Evolutionary conservation across 371 early-diverging fungal species (phyloP), one percentile per base, ranked within the genome.

Genomic region (Mortierella sp.): DNA sequence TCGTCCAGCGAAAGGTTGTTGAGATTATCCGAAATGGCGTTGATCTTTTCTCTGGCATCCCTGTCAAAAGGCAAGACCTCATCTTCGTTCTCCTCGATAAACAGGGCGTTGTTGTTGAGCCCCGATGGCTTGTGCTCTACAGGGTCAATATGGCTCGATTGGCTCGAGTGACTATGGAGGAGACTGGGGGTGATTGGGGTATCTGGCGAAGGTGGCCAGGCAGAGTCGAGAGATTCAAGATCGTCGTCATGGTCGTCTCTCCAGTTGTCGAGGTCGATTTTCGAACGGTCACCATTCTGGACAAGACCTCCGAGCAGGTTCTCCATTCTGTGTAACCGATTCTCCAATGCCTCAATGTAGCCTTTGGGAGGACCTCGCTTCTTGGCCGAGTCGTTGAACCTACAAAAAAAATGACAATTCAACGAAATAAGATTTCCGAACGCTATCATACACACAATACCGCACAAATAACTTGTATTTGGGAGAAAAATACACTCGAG

Each of bases 361-460:
- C 94, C 94, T 79, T 95, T 95, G 6, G 94, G 95, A 11, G 95
- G 95, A 6, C 95, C 95, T 80, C 95, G 88, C 88, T 93, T 88
- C 50, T 89, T 88, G 38, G 90, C 89, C 1, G 88, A 88, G 81
- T 90, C 90, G 76, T 86, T 86, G 57, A 82, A 86, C 19, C 82
- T 86, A 54, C 6, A 16, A 16, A 50, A 31, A 34, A 3, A 5
- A 31, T 19, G 34, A 5, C 19, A 63, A 34, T 60, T 14, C 21
- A 34, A 34, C 19, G 16, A 16, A 63, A 0, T 63, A 63, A 63
- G 63, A 63, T 63, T 31, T 63, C 38, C 21, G 34, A 63, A 63
- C 34, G 63, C 63, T 31, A 31, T 19, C 63, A 42, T 21, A 26
- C 38, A 19, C 50, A 38, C 47, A 55, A 44, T 4, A 14, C 0